Conservation (phyloP, 768 basidiomycete species). For the Lentinula detonsa region DNA sequence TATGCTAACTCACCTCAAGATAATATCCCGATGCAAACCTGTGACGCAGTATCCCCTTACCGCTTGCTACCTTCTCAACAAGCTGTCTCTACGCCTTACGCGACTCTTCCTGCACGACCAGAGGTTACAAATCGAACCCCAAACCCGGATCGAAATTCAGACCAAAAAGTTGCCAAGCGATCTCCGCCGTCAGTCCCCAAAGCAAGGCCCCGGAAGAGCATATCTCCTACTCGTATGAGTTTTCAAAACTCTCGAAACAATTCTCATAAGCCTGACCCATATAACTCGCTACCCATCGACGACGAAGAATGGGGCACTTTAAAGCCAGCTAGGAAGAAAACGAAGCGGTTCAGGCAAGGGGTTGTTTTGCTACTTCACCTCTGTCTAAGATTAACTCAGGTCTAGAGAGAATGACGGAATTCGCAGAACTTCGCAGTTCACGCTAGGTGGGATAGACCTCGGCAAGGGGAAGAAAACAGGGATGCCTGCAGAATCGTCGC, state of each 20-base stretch:
- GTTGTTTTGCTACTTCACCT: background rate
- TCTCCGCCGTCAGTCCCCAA: background rate
- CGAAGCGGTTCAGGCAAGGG: background rate
- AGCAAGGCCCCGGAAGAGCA: background rate
- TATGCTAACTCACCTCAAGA: background rate
- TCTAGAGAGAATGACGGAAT: background rate
- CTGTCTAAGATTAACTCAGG: background rate
- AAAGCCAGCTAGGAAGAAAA: conserved; percentile 1
- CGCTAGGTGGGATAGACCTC: background rate
- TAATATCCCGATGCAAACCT: background rate
- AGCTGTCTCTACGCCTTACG: no score
- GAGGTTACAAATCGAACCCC: no score
- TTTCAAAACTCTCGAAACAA: background rate
- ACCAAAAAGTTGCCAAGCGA: no score
- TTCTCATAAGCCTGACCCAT: background rate
- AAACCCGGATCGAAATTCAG: no score
- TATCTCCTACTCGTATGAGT: background rate
- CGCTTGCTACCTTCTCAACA: no score
- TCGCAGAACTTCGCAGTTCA: background rate
- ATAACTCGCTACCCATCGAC: background rate
- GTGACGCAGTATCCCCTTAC: background rate
- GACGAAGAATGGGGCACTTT: conserved; percentile 5
- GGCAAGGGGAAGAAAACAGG: conserved; percentile 12
- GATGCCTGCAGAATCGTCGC: conserved; percentile 16
- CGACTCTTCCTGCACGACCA: no score